Evolutionary conservation across 495 filamentous ascomycete genomes (phyloP).

Genomic region (Neurospora terricola): DNA sequence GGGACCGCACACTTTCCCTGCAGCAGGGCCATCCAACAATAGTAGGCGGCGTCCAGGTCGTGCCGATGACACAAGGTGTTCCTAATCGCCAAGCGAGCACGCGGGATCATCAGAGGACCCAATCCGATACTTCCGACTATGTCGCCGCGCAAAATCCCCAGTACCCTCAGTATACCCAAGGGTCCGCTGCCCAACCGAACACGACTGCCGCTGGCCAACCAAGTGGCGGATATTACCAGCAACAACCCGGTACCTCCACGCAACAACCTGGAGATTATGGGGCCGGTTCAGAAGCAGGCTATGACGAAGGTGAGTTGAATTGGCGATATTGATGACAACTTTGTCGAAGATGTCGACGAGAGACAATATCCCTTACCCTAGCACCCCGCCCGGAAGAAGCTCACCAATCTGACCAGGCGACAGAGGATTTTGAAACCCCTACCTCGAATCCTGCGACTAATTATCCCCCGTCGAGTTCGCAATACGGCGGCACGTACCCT

Average conservation of each 20-base stretch:
- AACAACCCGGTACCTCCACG: conserved; percentile 13
- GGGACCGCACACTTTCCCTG: conserved; percentile 78
- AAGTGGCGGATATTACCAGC: conserved; percentile 16
- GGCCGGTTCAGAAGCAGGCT: conserved; percentile 41
- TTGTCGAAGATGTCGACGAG: conserved; percentile 36
- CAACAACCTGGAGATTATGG: conserved; percentile 22
- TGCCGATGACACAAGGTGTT: conserved; percentile 78
- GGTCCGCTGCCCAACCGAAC: conserved; percentile 25
- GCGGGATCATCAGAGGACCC: conserved; percentile 24
- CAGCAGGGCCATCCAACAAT: conserved; percentile 80
- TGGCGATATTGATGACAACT: conserved; percentile 39
- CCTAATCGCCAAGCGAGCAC: conserved; percentile 54
- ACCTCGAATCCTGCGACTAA: conserved; percentile 23
- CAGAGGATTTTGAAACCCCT: conserved; percentile 41
- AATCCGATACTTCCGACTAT: conserved; percentile 32
- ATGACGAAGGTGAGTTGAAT: conserved; percentile 49
- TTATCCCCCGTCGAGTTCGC: conserved; percentile 27
- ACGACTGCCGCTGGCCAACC: conserved; percentile 13
- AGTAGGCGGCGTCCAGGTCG: conserved; percentile 91
- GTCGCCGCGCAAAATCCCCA: conserved; percentile 23
- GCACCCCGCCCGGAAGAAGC: conserved; percentile 19
- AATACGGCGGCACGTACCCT: conserved; percentile 21
- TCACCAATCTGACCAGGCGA: conserved; percentile 30
- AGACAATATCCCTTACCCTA: conserved; percentile 34
- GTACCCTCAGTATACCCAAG: conserved; percentile 28